phyloP scores from a whole-genome alignment of 2,329 filamentous ascomycete species.

The Xylaria sp. region DNA sequence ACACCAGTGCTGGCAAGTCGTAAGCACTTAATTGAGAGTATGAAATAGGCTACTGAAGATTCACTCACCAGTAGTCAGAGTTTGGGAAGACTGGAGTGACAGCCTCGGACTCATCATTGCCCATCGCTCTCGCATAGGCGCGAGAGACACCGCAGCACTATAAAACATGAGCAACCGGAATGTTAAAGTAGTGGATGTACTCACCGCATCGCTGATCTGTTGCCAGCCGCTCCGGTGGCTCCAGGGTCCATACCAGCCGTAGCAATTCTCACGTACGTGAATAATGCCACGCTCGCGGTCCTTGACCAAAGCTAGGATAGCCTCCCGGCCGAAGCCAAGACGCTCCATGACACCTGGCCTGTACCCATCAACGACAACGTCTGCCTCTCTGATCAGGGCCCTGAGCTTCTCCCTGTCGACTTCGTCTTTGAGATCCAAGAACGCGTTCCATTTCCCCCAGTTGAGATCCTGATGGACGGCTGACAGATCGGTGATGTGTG shows the following conservation, averaged over 20 bases:
- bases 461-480: constrained; percentile 58
- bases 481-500: constrained; percentile 55
- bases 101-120: constrained; percentile 42
- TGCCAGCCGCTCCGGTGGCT: constrained; percentile 51
- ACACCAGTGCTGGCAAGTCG: constrained; percentile 53
- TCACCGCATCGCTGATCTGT: constrained; percentile 41
- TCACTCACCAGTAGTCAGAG: constrained; percentile 41
- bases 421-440: constrained; percentile 32
- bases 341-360: constrained; percentile 49
- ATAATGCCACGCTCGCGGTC: constrained; percentile 46
- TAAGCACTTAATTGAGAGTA: constrained; percentile 3
- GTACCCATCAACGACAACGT: constrained; percentile 53
- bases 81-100: constrained; percentile 47
- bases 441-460: constrained; percentile 60
- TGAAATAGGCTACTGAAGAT: background rate
- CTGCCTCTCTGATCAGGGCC: constrained; percentile 48
- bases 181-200: background rate
- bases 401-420: constrained; percentile 28
- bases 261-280: constrained; percentile 52
- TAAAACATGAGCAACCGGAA: background rate
- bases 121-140: constrained; percentile 37
- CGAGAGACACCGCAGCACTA: constrained; percentile 32
- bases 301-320: constrained; percentile 41
- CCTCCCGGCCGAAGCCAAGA: constrained; percentile 48
- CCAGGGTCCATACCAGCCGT: constrained; percentile 51